Conservation (phyloP, 305 asterid species). For the Solanum aculeatissimum region DNA sequence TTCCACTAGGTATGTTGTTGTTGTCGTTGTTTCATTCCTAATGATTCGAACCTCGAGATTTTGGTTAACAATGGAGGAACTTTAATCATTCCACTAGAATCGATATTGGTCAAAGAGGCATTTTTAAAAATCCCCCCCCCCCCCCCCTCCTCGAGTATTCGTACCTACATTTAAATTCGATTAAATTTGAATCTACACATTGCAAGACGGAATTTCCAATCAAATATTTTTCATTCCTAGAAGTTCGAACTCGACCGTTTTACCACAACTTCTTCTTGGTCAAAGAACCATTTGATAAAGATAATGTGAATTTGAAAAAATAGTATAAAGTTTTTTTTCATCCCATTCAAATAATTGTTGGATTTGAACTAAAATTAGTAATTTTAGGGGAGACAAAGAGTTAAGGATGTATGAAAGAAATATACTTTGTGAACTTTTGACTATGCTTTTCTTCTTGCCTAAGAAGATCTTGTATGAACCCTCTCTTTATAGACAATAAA, state of each 20-base stretch:
- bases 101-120: neutral
- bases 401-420: neutral
- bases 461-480: neutral
- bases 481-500: neutral
- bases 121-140: neutral
- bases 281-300: neutral
- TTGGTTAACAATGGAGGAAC: neutral
- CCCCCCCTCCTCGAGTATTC: neutral
- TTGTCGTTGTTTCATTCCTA: neutral
- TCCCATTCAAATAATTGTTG: neutral
- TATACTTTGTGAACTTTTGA: neutral
- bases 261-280: neutral
- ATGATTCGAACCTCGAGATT: neutral
- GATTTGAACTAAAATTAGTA: constrained; percentile 1
- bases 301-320: neutral
- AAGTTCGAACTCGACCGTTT: neutral
- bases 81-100: neutral
- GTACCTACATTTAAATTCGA: rapidly evolving
- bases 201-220: neutral
- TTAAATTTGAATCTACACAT: neutral
- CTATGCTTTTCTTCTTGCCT: constrained; percentile 1
- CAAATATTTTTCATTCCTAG: neutral
- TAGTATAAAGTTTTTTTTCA: neutral
- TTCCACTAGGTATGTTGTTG: too few relatives aligned
- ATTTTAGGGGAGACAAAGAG: neutral